These are phyloP conservation scores for Neophaeococcomyces aloes DNA, from an alignment of 2,329 filamentous ascomycete genomes.

Conservation along the genomic window DNA sequence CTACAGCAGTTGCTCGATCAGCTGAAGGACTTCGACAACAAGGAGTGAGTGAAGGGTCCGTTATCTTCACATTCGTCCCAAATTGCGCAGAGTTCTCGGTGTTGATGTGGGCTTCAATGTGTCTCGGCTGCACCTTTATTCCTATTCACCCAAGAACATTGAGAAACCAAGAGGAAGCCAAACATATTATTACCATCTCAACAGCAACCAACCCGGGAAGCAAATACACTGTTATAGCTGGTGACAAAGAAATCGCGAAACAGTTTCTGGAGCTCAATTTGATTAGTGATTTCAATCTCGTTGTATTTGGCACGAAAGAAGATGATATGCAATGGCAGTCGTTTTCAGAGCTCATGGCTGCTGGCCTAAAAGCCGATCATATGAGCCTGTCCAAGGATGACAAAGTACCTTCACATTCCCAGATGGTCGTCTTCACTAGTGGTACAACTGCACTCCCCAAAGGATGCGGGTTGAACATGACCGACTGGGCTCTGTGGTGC, in stretches of 20 bases:
- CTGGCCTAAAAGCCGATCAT: background rate
- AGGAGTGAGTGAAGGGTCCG: background rate
- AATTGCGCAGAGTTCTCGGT: background rate
- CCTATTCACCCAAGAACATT: slow-evolving; percentile 5
- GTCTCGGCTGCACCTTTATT: slow-evolving; percentile 3
- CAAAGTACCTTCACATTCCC: background rate
- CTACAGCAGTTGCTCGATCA: background rate
- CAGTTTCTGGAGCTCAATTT: slow-evolving; percentile 1
- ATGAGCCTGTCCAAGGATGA: background rate
- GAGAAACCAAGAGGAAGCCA: slow-evolving; percentile 2
- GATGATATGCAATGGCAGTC: background rate
- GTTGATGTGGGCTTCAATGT: slow-evolving; percentile 2
- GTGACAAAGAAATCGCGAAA: background rate
- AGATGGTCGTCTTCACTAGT: slow-evolving; percentile 3
- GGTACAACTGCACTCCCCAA: slow-evolving; percentile 4
- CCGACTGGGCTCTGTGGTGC: background rate
- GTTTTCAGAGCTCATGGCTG: background rate
- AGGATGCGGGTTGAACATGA: background rate
- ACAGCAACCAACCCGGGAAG: background rate
- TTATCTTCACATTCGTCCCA: slow-evolving; percentile 1
- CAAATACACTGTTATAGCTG: background rate
- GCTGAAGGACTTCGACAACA: background rate
- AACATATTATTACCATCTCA: slow-evolving; percentile 1
- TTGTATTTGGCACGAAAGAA: background rate
- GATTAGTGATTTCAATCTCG: background rate